Conservation (phyloP, 225 moss, liverwort and hornwort species). For the Marchantia paleacea region DNA sequence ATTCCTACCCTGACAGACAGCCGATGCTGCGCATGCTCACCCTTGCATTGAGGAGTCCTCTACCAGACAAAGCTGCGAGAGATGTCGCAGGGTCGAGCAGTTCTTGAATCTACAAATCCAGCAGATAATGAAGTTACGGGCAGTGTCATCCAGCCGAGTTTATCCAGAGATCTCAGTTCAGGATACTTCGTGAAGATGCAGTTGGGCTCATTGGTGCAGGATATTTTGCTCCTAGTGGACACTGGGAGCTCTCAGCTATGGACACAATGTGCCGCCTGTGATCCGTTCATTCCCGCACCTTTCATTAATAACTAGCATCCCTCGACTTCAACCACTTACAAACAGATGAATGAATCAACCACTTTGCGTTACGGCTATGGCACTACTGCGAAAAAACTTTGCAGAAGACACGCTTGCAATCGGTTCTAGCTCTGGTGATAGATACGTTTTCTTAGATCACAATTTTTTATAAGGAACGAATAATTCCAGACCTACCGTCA, state of each 20-base stretch:
- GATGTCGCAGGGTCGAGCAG: background rate
- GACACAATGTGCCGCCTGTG: background rate
- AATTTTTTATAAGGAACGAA: background rate
- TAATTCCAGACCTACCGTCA: background rate
- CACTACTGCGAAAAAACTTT: background rate
- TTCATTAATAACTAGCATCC: background rate
- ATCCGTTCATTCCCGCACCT: background rate
- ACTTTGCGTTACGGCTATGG: background rate
- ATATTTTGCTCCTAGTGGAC: background rate
- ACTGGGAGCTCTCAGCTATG: background rate
- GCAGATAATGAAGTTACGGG: background rate
- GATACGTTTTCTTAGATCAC: background rate
- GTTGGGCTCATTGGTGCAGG: background rate
- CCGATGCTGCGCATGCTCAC: too few species aligned
- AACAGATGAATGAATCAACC: background rate
- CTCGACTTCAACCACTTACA: background rate
- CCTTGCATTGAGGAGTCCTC: background rate
- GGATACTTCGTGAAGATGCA: constrained; percentile 1
- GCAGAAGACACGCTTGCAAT: background rate
- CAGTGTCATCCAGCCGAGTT: background rate
- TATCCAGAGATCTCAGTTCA: background rate
- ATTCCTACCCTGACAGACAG: background rate
- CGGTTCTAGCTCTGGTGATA: background rate
- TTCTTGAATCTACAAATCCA: background rate
- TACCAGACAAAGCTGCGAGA: background rate